Evolutionary conservation across 441 rosid genomes (phyloP), one percentile per base, ranked within the genome.

Genomic region (Euphorbia schlechtendalii): DNA sequence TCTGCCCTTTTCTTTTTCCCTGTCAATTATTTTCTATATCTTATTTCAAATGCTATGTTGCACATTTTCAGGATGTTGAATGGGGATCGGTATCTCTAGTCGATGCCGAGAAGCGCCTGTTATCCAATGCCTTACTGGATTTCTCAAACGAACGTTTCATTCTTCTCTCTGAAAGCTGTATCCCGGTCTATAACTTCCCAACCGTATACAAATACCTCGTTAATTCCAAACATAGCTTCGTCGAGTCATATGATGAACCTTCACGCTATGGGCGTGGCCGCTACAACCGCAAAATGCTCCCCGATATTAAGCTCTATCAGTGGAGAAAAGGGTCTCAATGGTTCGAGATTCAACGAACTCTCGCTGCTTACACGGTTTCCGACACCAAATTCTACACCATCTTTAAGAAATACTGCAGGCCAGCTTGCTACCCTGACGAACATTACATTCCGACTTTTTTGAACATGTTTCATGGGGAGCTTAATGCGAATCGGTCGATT

Each of bases 261-360:
- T 61, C 96, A 10, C 90, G 96, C 28, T 89, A 94, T 59, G 96
- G 92, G 0, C 90, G 99, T 41, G 99, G 99, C 25, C 96, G 99
- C 61, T 94, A 89, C 80, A 90, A 71, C 80, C 87, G 88, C 38
- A 78, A 73, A 73, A 94, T 94, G 99, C 90, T 80, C 61, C 99
- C 99, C 0, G 73, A 87, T 67, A 87, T 94, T 54, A 77, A 71
- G 59, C 88, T 91, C 69, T 76, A 78, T 46, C 96, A 94, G 3
- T 91, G 96, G 98, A 80, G 98, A 18, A 93, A 93, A 72, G 97
- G 97, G 12, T 92, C 98, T 45, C 96, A 93, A 56, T 91, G 99
- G 99, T 89, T 94, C n/a, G 98, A 91, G 79, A 82, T 86, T 57
- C 81, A 83, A 46, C 90, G 96, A 0, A 65, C 74, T 21, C 54